Conservation (phyloP, 2,329 filamentous ascomycete genomes). For the Paecilomyces sp. region DNA sequence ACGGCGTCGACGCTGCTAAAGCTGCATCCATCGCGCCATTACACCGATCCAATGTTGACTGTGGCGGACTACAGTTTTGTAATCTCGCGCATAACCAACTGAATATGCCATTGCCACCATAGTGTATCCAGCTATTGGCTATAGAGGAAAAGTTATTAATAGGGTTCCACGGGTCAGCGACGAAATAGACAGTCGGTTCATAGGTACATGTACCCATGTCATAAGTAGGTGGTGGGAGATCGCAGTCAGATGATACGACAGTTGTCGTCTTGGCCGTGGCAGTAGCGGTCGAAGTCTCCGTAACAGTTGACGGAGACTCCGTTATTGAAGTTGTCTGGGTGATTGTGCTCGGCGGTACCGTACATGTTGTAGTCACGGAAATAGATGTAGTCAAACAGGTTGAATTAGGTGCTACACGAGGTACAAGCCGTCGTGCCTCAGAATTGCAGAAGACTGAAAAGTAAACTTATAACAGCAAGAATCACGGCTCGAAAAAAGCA, state of each 20-base stretch:
- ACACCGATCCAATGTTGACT: background rate
- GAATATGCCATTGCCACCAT: background rate
- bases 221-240: background rate
- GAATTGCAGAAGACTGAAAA: background rate
- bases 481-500: background rate
- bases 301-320: background rate
- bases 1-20: background rate
- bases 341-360: background rate
- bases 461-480: background rate
- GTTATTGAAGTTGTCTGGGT: background rate
- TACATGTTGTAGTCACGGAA: background rate
- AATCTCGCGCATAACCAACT: background rate
- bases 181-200: background rate
- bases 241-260: background rate
- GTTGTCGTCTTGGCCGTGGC: background rate
- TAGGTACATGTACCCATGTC: background rate
- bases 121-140: background rate
- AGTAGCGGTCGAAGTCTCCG: background rate
- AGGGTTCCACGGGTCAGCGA: background rate
- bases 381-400: background rate
- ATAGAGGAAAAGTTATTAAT: background rate
- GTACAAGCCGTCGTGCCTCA: background rate
- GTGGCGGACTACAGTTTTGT: background rate
- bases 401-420: background rate
- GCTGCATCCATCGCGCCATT: background rate